Percentiles rank a stretch among this genome's conserved stretches.
Conservation (phyloP, 2,329 filamentous ascomycete genomes). For the Trichoderma citrinoviride region DNA sequence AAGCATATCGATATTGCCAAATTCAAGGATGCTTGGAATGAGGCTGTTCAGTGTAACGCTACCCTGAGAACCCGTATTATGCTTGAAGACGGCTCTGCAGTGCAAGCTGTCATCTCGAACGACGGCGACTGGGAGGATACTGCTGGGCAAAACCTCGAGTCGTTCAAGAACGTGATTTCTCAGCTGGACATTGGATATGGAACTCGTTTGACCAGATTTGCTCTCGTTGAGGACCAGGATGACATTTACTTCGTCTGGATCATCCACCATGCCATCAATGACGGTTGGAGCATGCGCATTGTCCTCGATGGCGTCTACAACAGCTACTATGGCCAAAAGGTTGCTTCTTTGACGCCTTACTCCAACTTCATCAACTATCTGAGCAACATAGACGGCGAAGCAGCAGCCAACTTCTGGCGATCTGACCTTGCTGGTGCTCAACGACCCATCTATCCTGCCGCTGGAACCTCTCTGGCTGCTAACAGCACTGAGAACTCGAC, state of each 20-base stretch:
- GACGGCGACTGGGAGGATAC: slow-evolving; percentile 17
- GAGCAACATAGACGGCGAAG: slow-evolving; percentile 6
- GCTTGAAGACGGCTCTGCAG: slow-evolving; percentile 12
- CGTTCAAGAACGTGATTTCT: neutral
- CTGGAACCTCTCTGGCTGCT: neutral
- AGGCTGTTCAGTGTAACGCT: slow-evolving; percentile 20
- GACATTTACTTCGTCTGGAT: slow-evolving; percentile 22
- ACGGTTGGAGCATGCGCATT: slow-evolving; percentile 24
- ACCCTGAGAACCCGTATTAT: slow-evolving; percentile 28
- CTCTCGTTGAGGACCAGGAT: slow-evolving; percentile 4
- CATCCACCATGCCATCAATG: slow-evolving; percentile 27
- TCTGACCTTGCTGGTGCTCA: slow-evolving; percentile 11
- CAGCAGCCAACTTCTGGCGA: slow-evolving; percentile 16
- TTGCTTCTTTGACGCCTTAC: slow-evolving; percentile 2
- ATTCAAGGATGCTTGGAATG: slow-evolving; percentile 26
- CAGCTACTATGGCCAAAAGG: neutral
- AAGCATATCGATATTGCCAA: slow-evolving; percentile 13
- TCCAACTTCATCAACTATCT: slow-evolving; percentile 20
- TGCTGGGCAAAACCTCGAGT: neutral
- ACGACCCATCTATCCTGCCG: slow-evolving; percentile 2
- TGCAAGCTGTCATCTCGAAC: slow-evolving; percentile 23
- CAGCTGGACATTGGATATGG: slow-evolving; percentile 10
- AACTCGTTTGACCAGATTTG: slow-evolving; percentile 11
- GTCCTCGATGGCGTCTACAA: slow-evolving; percentile 15
- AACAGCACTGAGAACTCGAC: neutral